Percentiles rank a stretch among this genome's conserved stretches.
Conservation (phyloP, 106 monocot species). For the Posidonia australis region DNA sequence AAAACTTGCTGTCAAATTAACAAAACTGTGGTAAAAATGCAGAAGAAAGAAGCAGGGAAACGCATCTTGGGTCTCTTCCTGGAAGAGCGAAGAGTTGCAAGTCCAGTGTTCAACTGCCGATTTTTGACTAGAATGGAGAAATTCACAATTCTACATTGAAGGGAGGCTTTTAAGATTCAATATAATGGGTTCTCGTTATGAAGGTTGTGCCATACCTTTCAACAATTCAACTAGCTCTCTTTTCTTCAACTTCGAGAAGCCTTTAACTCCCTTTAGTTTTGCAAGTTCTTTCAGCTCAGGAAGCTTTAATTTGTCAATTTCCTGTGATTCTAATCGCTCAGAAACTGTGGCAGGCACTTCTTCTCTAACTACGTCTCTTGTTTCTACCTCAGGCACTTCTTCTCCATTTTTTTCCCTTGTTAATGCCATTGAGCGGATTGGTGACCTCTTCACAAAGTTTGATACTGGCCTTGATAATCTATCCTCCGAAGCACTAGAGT, state of each 20-base stretch:
- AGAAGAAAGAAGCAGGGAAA: too few relatives aligned
- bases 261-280: slow-evolving; percentile 34
- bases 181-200: not conserved
- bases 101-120: too few relatives aligned
- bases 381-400: not conserved
- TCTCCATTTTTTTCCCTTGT: not conserved
- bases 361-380: too few relatives aligned
- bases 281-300: slow-evolving; percentile 60
- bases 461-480: slow-evolving; percentile 31
- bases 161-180: too few relatives aligned
- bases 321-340: slow-evolving; percentile 9
- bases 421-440: slow-evolving; percentile 20
- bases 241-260: slow-evolving; percentile 61
- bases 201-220: slow-evolving; percentile 16
- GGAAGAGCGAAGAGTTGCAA: too few relatives aligned
- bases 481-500: not conserved
- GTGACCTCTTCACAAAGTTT: slow-evolving; percentile 52
- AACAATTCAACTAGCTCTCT: slow-evolving; percentile 42
- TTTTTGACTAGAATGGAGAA: not conserved
- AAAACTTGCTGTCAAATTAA: too few relatives aligned
- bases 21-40: too few relatives aligned
- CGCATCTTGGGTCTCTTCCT: too few relatives aligned
- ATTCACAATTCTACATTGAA: too few relatives aligned
- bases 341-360: not conserved
- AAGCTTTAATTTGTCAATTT: slow-evolving; percentile 44